Base-by-base conservation (phyloP, 352 stramenopile genomes). In the Lagenidium sp. region DNA sequence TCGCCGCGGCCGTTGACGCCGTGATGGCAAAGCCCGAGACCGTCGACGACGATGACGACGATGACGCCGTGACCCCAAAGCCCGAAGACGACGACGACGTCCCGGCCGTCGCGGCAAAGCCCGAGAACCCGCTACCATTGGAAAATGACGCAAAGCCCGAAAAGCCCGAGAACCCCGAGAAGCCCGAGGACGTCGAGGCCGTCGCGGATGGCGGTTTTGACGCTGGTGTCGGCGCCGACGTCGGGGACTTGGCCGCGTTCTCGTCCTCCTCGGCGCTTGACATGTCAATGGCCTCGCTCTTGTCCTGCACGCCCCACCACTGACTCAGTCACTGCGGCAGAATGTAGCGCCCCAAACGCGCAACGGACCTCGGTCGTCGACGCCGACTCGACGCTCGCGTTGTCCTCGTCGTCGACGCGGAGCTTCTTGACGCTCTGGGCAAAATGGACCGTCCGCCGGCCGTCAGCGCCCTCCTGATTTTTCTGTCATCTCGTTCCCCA, bases 71-170 rank as follows among this genome's bases (percentile, higher is more conserved):
- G 15, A 25, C 30, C 1, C 41, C 53, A 46, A 62, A 62, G 19
- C 47, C 66, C 6, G 60, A 60, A 18, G 61, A 53, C 24, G 58
- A 40, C 8, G 74, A 60, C 23, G 53, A 41, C 36, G 65, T 29
- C 25, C 36, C 41, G 1, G 44, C 37, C 0, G 48, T 35, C 34
- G 44, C 54, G 29, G 69, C 67, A 45, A 87, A 79, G n/a, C 65
- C 74, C 19, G 61, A 63, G 44, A 84, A 85, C 21, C 68, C 74
- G 28, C 65, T 55, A 18, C 50, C 38, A 1, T 58, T 52, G 7
- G 66, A 65, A 45, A 83, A 83, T 2, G 59, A 66, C 35, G 69
- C 64, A 31, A 88, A 88, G 36, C 76, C 72, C 24, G 60, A 59
- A 23, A 83, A 82, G n/a, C 50, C 55, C 18, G 61, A 70, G 34